A percentile compares a stretch with the other conserved stretches of the same genome.
These are phyloP conservation scores for Mycocentrospora acerina DNA, from an alignment of 2,329 filamentous ascomycete genomes.

Conservation along the genomic window DNA sequence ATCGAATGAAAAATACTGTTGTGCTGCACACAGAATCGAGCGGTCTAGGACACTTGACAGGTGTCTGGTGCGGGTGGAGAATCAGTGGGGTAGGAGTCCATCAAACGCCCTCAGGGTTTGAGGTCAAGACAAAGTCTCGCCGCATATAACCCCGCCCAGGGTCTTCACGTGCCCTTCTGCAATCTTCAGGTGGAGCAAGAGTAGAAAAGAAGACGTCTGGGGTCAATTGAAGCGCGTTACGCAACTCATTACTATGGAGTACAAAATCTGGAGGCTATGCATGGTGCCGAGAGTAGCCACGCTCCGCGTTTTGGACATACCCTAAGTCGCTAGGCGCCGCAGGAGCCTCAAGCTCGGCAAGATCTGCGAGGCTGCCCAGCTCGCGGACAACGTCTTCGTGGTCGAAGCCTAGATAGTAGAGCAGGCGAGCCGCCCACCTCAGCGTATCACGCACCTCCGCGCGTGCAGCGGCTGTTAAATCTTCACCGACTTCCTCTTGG, in stretches of 20 bases:
- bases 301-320: constrained; percentile 11
- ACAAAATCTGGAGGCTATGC: constrained; percentile 15
- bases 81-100: constrained; percentile 12
- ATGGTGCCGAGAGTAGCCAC: constrained; percentile 17
- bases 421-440: constrained; percentile 31
- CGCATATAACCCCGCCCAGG: no score
- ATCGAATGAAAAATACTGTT: no score
- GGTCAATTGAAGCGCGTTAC: constrained; percentile 9
- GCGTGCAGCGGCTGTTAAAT: constrained; percentile 13
- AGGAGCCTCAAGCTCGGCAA: constrained; percentile 35
- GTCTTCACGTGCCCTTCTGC: neutral
- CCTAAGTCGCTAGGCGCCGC: constrained; percentile 11
- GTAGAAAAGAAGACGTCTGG: neutral
- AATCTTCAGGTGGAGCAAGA: neutral
- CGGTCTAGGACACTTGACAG: constrained; percentile 11
- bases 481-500: constrained; percentile 30
- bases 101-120: constrained; percentile 19
- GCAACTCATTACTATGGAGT: constrained; percentile 20
- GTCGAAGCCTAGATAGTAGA: constrained; percentile 36
- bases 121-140: neutral
- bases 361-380: constrained; percentile 31
- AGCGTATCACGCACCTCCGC: constrained; percentile 29
- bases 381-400: constrained; percentile 35
- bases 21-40: neutral
- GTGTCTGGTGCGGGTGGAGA: constrained; percentile 12